Evolutionary conservation across 2,329 filamentous ascomycete species (phyloP).

Genomic region (Catunica adiposa): DNA sequence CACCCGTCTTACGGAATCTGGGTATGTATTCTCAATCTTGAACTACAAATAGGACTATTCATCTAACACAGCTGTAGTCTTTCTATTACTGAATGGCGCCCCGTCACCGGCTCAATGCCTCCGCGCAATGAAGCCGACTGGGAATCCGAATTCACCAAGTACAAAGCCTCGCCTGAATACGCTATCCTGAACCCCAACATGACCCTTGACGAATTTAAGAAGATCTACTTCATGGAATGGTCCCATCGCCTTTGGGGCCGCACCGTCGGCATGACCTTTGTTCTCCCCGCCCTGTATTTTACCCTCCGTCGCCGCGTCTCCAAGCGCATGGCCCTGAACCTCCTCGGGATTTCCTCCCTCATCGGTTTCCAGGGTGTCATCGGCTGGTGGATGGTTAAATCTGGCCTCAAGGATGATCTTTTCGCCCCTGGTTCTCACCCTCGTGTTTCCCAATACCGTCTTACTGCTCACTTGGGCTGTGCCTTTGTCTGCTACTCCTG

Average conservation of each 20-base stretch:
- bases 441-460: conserved; percentile 82
- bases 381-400: conserved; percentile 99
- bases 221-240: conserved; percentile 99
- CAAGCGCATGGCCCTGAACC: conserved; percentile 55
- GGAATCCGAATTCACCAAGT: conserved; percentile 86
- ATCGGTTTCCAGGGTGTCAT: conserved; percentile 93
- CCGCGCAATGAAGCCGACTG: conserved; percentile 66
- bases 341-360: conserved; percentile 68
- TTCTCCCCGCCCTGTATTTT: conserved; percentile 78
- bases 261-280: conserved; percentile 76
- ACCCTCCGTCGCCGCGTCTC: conserved; percentile 66
- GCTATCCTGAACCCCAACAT: conserved; percentile 83
- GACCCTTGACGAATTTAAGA: conserved; percentile 85
- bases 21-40: too few species aligned
- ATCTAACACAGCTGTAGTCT: conserved; percentile 37
- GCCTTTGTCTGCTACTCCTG: conserved; percentile 87
- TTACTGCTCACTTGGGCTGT: conserved; percentile 75
- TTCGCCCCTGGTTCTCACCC: conserved; percentile 84
- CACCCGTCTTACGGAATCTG: conserved; percentile 87
- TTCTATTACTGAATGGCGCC: conserved; percentile 97
- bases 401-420: conserved; percentile 84
- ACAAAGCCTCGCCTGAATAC: conserved; percentile 85
- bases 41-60: too few species aligned
- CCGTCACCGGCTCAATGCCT: conserved; percentile 80
- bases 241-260: conserved; percentile 87